Percentiles rank a stretch among this genome's conserved stretches.
Evolutionary conservation across 1,139 yeast species (phyloP).

Genomic region (Scheffersomyces illinoinensis): DNA sequence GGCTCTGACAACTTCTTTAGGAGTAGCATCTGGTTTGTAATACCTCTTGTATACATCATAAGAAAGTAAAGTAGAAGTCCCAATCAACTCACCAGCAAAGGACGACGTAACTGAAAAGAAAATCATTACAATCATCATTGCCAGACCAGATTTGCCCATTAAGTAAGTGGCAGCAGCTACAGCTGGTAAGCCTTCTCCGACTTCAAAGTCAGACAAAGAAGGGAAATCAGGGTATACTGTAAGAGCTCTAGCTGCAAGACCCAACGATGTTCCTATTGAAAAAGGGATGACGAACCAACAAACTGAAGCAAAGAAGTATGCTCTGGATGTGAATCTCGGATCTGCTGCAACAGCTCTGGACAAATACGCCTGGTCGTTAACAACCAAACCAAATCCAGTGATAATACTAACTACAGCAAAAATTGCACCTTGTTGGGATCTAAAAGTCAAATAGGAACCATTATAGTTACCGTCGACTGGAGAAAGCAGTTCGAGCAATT

Average conservation of each 20-base stretch:
- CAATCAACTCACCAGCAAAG: slow-evolving; percentile 49
- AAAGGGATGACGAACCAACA: slow-evolving; percentile 45
- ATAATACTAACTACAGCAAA: slow-evolving; percentile 32
- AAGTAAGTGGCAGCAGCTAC: slow-evolving; percentile 43
- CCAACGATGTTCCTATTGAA: slow-evolving; percentile 44
- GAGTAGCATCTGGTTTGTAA: slow-evolving; percentile 42
- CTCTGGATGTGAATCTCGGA: slow-evolving; percentile 33
- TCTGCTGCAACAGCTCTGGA: slow-evolving; percentile 38
- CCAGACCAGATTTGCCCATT: slow-evolving; percentile 47
- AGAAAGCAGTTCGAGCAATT: slow-evolving; percentile 34
- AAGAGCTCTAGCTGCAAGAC: slow-evolving; percentile 37
- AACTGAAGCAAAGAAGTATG: slow-evolving; percentile 46
- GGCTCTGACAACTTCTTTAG: slow-evolving; percentile 36
- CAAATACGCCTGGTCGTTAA: slow-evolving; percentile 64
- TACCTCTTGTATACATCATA: slow-evolving; percentile 50
- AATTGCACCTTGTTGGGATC: slow-evolving; percentile 42
- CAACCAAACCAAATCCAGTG: slow-evolving; percentile 60
- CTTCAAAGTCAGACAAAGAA: slow-evolving; percentile 18
- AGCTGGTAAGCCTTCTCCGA: slow-evolving; percentile 42
- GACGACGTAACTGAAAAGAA: slow-evolving; percentile 54
- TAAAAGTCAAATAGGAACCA: slow-evolving; percentile 50
- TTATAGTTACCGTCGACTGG: slow-evolving; percentile 45
- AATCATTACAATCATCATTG: slow-evolving; percentile 43
- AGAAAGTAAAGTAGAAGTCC: slow-evolving; percentile 46
- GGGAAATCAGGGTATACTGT: slow-evolving; percentile 29